phyloP scores from a whole-genome alignment of 805 yeast genomes.

The Torulaspora microellipsoides region DNA sequence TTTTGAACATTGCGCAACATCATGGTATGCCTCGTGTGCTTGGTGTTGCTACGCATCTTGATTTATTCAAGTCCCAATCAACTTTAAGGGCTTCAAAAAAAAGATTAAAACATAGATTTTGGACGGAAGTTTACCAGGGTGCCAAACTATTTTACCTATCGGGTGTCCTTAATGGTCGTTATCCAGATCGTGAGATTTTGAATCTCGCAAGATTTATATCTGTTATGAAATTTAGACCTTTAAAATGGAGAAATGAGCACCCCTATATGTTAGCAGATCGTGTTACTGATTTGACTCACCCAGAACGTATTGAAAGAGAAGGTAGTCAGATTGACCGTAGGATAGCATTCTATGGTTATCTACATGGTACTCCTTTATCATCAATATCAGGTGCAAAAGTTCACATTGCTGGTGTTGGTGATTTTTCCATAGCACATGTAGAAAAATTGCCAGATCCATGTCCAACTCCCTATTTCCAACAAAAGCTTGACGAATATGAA shows the following conservation, averaged over 20 bases:
- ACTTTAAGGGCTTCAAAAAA: slow-evolving; percentile 90
- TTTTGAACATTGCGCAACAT: slow-evolving; percentile 89
- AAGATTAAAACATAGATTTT: slow-evolving; percentile 84
- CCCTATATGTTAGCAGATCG: slow-evolving; percentile 91
- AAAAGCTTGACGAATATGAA: slow-evolving; percentile 74
- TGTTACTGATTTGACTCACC: slow-evolving; percentile 91
- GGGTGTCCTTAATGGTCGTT: slow-evolving; percentile 95
- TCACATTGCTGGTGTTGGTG: slow-evolving; percentile 96
- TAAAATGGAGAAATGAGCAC: slow-evolving; percentile 98
- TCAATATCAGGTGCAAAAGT: slow-evolving; percentile 59
- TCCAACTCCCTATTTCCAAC: slow-evolving; percentile 92
- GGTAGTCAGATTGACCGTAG: slow-evolving; percentile 84
- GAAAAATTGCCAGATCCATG: slow-evolving; percentile 98
- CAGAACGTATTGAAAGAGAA: slow-evolving; percentile 61
- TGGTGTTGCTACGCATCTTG: slow-evolving; percentile 94
- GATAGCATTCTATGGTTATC: slow-evolving; percentile 87
- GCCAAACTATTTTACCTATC: slow-evolving; percentile 92
- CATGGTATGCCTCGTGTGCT: slow-evolving; percentile 98
- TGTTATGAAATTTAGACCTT: slow-evolving; percentile 98
- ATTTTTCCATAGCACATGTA: slow-evolving; percentile 63
- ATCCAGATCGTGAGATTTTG: slow-evolving; percentile 93
- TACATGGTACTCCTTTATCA: slow-evolving; percentile 89
- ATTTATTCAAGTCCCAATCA: slow-evolving; percentile 82
- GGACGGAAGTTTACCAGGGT: slow-evolving; percentile 99
- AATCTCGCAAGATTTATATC: slow-evolving; percentile 88